These are phyloP conservation scores for Phytophthora multivora DNA, from an alignment of 352 stramenopile species.

Conservation along the genomic window DNA sequence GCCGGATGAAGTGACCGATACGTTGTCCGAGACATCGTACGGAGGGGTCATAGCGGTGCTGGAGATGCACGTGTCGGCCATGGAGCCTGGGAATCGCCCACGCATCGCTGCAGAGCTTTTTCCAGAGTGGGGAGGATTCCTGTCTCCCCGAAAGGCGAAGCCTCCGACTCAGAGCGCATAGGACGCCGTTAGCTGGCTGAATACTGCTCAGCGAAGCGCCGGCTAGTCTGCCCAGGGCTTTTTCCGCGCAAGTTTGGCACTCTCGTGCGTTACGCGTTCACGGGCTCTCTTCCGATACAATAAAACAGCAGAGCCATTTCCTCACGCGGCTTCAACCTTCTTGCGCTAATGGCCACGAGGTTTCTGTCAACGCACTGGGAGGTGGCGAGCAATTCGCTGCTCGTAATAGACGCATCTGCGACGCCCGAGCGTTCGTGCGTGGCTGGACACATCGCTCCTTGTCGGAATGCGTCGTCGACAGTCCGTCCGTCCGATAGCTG, in stretches of 20 bases:
- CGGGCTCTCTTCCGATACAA: not conserved
- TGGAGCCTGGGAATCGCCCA: conserved; percentile 11
- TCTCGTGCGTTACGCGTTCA: too few relatives aligned
- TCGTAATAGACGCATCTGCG: not conserved
- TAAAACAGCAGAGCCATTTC: too few relatives aligned
- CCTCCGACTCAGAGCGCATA: not conserved
- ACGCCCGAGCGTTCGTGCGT: too few relatives aligned
- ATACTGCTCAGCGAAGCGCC: conserved; percentile 11
- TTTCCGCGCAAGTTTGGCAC: conserved; percentile 9
- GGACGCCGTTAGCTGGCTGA: conserved; percentile 10
- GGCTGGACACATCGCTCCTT: too few relatives aligned
- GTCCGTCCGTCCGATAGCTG: not conserved
- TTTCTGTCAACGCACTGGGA: conserved; percentile 15
- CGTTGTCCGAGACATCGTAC: conserved; percentile 7
- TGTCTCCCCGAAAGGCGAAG: conserved; percentile 7
- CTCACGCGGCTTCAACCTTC: too few relatives aligned
- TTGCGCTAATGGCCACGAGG: too few relatives aligned
- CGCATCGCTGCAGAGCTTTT: conserved; percentile 8
- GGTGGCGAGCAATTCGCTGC: conserved; percentile 2
- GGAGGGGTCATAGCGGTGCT: conserved; percentile 25
- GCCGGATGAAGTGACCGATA: conserved; percentile 9
- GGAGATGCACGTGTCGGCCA: conserved; percentile 28
- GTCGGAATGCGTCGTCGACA: too few relatives aligned
- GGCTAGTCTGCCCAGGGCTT: conserved; percentile 10
- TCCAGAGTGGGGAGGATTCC: not conserved